These are phyloP conservation scores for Neurospora sp. DNA, from an alignment of 2,329 filamentous ascomycete genomes.

Conservation along the genomic window DNA sequence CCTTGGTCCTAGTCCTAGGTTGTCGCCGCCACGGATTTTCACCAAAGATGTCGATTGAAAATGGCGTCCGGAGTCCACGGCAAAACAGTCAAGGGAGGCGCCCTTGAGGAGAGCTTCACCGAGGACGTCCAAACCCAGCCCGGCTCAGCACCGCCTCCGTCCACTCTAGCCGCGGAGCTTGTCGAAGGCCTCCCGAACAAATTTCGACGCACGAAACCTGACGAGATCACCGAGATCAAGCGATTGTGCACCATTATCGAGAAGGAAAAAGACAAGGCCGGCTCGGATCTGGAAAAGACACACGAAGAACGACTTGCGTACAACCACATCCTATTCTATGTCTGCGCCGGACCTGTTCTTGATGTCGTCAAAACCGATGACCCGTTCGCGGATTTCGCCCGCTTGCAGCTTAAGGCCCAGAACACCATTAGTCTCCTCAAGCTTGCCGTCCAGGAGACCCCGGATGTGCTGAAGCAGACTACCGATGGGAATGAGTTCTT, in stretches of 20 bases:
- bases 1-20: neutral
- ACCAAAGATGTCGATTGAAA: constrained; percentile 8
- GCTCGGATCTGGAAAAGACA: constrained; percentile 33
- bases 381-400: constrained; percentile 49
- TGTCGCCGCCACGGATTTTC: neutral
- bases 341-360: constrained; percentile 70
- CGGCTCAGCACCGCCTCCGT: constrained; percentile 45
- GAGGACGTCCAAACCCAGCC: neutral
- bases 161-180: constrained; percentile 79
- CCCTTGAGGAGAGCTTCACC: neutral
- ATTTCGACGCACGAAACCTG: constrained; percentile 45
- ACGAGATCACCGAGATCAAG: constrained; percentile 65
- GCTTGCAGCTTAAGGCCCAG: constrained; percentile 48
- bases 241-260: constrained; percentile 53
- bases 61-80: constrained; percentile 17
- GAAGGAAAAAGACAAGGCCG: constrained; percentile 39
- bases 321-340: constrained; percentile 77
- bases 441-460: constrained; percentile 65
- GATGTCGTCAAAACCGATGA: constrained; percentile 59
- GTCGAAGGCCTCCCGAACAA: constrained; percentile 68
- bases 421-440: constrained; percentile 72
- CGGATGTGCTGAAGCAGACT: constrained; percentile 49
- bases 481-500: constrained; percentile 32
- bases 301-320: constrained; percentile 59
- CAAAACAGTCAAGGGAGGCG: constrained; percentile 7